A percentile compares a stretch with the other conserved stretches of the same genome.
phyloP scores from a whole-genome alignment of 257 asterid genomes.

The Sherardia arvensis region DNA sequence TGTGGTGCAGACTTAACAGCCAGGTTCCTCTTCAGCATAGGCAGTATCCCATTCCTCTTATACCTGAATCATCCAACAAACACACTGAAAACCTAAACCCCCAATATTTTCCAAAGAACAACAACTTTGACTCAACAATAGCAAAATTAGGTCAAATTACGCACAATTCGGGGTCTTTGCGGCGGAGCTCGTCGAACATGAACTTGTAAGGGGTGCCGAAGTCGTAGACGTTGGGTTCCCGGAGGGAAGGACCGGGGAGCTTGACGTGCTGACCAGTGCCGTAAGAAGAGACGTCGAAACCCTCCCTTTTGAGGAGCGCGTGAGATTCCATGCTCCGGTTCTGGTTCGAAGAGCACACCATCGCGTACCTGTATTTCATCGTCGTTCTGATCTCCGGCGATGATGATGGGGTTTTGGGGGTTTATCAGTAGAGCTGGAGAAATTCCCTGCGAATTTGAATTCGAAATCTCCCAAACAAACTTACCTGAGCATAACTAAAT shows the following conservation, averaged over 20 bases:
- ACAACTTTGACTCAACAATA: background rate
- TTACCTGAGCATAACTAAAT: too few species aligned
- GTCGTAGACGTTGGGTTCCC: constrained; percentile 97
- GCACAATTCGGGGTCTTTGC: constrained; percentile 86
- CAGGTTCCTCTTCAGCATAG: constrained; percentile 94
- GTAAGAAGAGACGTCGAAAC: constrained; percentile 82
- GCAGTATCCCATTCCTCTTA: constrained; percentile 85
- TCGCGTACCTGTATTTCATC: constrained; percentile 84
- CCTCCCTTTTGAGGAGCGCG: constrained; percentile 71
- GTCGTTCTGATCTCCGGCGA: background rate
- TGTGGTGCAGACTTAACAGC: constrained; percentile 83
- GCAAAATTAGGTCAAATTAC: background rate
- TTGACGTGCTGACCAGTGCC: constrained; percentile 99
- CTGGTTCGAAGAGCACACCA: constrained; percentile 99
- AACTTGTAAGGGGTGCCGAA: constrained; percentile 93
- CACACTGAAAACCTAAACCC: background rate
- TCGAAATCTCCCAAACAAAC: background rate
- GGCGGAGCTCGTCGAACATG: constrained; percentile 96
- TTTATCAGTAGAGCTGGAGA: background rate
- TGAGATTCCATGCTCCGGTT: constrained; percentile 99
- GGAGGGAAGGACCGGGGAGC: constrained; percentile 96
- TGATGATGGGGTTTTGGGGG: background rate
- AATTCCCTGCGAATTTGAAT: background rate
- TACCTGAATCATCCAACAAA: constrained; percentile 31
- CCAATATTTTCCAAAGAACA: background rate